Evolutionary conservation across 768 basidiomycete species (phyloP), one percentile per base, ranked within the genome.

Genomic region (Lentinus tigrinus): DNA sequence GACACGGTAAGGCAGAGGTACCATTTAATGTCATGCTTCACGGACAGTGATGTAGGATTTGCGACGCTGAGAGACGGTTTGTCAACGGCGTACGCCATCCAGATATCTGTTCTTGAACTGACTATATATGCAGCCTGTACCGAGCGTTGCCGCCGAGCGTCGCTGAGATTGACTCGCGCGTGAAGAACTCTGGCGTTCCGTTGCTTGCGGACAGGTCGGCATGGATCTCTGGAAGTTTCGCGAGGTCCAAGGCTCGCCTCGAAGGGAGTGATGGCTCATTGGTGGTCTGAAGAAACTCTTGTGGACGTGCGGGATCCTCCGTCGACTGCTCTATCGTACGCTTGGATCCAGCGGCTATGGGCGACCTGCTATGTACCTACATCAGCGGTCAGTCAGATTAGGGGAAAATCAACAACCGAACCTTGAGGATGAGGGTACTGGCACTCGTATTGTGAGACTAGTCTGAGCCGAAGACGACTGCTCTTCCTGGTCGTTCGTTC

Each of bases 1-100:
- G 77, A 74, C 6, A 78, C 63, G 19, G 78, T 76, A 3, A 81
- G 81, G 54, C 79, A 81, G 4, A 83, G 64, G 36, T 80, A 80
- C 26, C 72, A 75, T 9, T 66, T 66, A 34, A 80, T 71, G 40
- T 69, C 61, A 26, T 58, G 65, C 23, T 56, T 63, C 58, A 62
- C 67, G 17, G 74, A 71, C 62, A 61, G 38, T 64, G 72, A 55
- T 67, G 71, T 46, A 51, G 46, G n/a, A 58, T 53, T 58, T 3
- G 39, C 43, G 19, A 42, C 17, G 8, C 40, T 42, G 17, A 9
- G 9, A 42, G 13, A 42, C 3, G 1, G 3, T 3, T 9, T n/a
- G n/a, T 17, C 21, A 21, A n/a, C 6, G 14, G n/a, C 13, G 17
- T n/a, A 8, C 17, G 40, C 17, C n/a, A 4, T n/a, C 40, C 8